phyloP scores from a whole-genome alignment of 306 rosid species.

The Hippophae tibetana region DNA sequence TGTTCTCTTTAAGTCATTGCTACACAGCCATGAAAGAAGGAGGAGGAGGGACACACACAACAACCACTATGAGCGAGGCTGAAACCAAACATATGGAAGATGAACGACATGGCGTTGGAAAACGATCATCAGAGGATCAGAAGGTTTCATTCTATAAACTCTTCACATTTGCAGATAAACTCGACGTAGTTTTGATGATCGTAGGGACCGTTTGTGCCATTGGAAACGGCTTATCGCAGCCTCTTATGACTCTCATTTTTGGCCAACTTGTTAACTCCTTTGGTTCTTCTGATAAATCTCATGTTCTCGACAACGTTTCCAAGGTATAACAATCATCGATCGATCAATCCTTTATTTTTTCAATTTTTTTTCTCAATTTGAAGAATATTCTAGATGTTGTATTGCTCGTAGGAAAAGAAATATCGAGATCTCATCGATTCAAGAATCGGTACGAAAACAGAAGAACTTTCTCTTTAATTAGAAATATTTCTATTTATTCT shows the following conservation, averaged over 20 bases:
- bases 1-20: no score
- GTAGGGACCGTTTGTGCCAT: slow-evolving; percentile 43
- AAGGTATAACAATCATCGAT: slow-evolving; percentile 24
- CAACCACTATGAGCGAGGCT: neutral
- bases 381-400: no score
- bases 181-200: slow-evolving; percentile 44
- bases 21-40: no score
- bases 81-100: no score
- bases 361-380: neutral
- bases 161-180: slow-evolving; percentile 53
- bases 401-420: no score
- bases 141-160: slow-evolving; percentile 51
- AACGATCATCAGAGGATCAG: slow-evolving; percentile 5
- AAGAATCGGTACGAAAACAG: no score
- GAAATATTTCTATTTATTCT: no score
- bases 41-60: neutral
- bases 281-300: slow-evolving; percentile 29
- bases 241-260: slow-evolving; percentile 57
- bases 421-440: no score
- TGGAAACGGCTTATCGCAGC: slow-evolving; percentile 53
- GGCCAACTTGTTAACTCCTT: slow-evolving; percentile 53
- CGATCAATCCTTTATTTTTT: neutral
- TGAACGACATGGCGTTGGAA: slow-evolving; percentile 3
- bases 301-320: slow-evolving; percentile 31
- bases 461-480: no score